Evolutionary conservation across 2,329 filamentous ascomycete species (phyloP).

Genomic region (Venturia oleaginea): DNA sequence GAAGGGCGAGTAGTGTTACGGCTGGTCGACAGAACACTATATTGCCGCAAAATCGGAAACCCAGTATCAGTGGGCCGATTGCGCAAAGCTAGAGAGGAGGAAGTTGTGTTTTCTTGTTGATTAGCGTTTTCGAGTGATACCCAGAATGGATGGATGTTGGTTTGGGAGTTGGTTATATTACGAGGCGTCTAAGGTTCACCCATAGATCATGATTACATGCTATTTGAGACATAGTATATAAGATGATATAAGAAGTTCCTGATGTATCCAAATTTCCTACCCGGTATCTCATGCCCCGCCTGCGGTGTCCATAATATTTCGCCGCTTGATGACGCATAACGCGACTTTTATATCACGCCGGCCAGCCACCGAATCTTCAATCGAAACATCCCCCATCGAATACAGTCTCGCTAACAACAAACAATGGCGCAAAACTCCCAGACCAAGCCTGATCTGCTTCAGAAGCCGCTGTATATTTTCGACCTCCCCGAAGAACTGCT

Average conservation of each 20-base stretch:
- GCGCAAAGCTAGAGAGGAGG: neutral
- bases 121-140: neutral
- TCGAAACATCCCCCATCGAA: neutral
- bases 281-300: neutral
- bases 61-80: neutral
- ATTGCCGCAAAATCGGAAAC: neutral
- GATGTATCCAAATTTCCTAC: too few relatives aligned
- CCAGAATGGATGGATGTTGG: neutral
- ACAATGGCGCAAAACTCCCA: neutral
- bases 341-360: neutral
- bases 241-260: neutral
- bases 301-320: neutral
- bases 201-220: neutral
- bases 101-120: neutral
- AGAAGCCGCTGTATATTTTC: constrained; percentile 48
- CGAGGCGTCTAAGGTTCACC: neutral
- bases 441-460: constrained; percentile 20
- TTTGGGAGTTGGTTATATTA: neutral
- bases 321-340: neutral
- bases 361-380: neutral
- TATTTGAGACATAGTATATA: neutral
- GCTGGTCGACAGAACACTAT: neutral
- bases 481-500: constrained; percentile 71
- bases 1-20: constrained; percentile 2
- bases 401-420: too few relatives aligned